Evolutionary conservation across 129 eudicot genomes (phyloP), one percentile per base, ranked within the genome.

Genomic region (Smallanthus sonchifolius): DNA sequence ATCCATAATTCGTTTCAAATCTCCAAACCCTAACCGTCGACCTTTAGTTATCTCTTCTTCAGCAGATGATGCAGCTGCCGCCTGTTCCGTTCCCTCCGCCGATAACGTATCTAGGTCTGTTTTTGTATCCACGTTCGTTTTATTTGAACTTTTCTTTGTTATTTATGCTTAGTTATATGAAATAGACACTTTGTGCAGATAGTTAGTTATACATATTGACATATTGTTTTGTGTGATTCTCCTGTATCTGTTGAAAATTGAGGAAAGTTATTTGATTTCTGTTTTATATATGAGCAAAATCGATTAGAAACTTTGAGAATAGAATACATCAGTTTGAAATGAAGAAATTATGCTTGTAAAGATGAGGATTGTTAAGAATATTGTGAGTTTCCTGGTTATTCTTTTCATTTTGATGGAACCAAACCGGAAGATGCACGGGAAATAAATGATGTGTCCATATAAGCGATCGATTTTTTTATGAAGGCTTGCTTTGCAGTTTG

Each of bases 31-130:
- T 39, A 75, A 48, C 63, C 75, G 59, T 59, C 76, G 72, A 24
- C 55, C 75, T 52, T 74, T 65, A 36, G 6, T 75, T 39, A 14
- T 66, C 10, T 67, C 78, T 77, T 82, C 82, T 39, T 71, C 91
- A 67, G 48, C 82, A 6, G 80, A 76, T 20, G 95, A 80, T 78
- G 52, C 73, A 52, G 68, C 78, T n/a, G 77, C 80, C 42, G 51
- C 79, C 40, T 65, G 54, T 73, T 47, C 88, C 13, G 51, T 56
- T 17, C 49, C 84, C 45, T 71, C 84, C 9, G 85, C 77, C 7
- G 95, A 83, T 48, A 77, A 73, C 75, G 24, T 70, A 48, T 78
- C 90, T 6, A 88, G 94, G 94, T 85, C 48, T 14, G 60, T 19
- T 45, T 54, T 10, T 39, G 13, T 48, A 61, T 60, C 69, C 11